These are phyloP conservation scores for Apodospora peruviana DNA, from an alignment of 495 filamentous ascomycete genomes.

Conservation along the genomic window DNA sequence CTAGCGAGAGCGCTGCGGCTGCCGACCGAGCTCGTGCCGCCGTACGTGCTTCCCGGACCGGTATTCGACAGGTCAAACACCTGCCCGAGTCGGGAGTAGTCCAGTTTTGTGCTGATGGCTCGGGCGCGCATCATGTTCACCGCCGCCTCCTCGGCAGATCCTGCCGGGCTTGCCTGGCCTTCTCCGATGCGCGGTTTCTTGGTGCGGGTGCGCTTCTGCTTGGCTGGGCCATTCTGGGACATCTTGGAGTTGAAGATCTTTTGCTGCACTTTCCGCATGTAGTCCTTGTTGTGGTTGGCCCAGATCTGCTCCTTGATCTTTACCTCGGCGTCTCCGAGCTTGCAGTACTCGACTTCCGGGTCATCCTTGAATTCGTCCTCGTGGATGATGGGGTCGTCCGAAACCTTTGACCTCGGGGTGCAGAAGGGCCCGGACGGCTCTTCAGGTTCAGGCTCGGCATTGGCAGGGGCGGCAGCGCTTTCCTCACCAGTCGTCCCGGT, in stretches of 20 bases:
- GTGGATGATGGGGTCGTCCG: constrained; percentile 54
- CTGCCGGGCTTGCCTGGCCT: constrained; percentile 49
- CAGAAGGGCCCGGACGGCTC: neutral
- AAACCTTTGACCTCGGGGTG: constrained; percentile 11
- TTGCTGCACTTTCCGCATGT: constrained; percentile 73
- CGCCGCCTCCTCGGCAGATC: constrained; percentile 66
- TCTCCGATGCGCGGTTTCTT: constrained; percentile 55
- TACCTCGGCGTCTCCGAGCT: constrained; percentile 64
- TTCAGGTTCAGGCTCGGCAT: neutral
- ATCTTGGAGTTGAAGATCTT: constrained; percentile 65
- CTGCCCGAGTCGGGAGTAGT: constrained; percentile 62
- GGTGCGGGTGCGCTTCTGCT: constrained; percentile 42
- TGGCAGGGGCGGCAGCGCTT: neutral
- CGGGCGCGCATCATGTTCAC: constrained; percentile 66
- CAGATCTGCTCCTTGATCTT: constrained; percentile 82
- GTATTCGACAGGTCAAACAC: constrained; percentile 40
- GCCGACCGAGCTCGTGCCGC: constrained; percentile 15
- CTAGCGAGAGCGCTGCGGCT: constrained; percentile 15
- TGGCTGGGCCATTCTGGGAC: constrained; percentile 46
- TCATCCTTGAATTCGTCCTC: constrained; percentile 80
- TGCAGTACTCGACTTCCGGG: constrained; percentile 73
- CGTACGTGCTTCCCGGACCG: constrained; percentile 32
- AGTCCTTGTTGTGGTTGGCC: constrained; percentile 90
- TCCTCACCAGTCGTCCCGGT: neutral
- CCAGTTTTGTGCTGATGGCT: constrained; percentile 74